Evolutionary conservation across 2,329 filamentous ascomycete species (phyloP).

Genomic region (Sporothrix sp.): DNA sequence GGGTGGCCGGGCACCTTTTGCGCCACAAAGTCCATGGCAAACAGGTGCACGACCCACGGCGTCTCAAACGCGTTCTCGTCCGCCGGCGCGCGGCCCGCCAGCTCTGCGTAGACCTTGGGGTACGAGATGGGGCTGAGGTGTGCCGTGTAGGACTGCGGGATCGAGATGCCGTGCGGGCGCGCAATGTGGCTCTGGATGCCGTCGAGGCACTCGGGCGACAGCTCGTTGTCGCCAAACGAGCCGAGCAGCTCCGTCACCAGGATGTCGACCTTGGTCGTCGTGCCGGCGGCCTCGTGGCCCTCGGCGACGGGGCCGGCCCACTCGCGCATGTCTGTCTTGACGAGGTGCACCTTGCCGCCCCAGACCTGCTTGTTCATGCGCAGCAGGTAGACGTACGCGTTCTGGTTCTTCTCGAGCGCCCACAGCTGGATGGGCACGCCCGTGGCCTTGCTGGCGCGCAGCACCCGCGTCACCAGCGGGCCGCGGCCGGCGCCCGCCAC

Average conservation of each 20-base stretch:
- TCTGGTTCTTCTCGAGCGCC: slow-evolving; percentile 96
- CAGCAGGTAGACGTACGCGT: slow-evolving; percentile 87
- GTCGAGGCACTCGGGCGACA: slow-evolving; percentile 88
- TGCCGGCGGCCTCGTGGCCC: slow-evolving; percentile 33
- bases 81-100: slow-evolving; percentile 49
- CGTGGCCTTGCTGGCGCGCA: slow-evolving; percentile 67
- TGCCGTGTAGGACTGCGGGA: slow-evolving; percentile 86
- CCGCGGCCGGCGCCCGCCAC: slow-evolving; percentile 91
- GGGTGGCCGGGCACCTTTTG: slow-evolving; percentile 47
- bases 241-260: slow-evolving; percentile 88
- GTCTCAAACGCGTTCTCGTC: slow-evolving; percentile 74
- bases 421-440: slow-evolving; percentile 75
- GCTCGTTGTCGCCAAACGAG: slow-evolving; percentile 93
- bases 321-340: slow-evolving; percentile 94
- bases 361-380: slow-evolving; percentile 77
- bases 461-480: slow-evolving; percentile 76
- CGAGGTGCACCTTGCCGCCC: slow-evolving; percentile 69
- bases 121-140: slow-evolving; percentile 87
- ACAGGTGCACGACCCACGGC: slow-evolving; percentile 89
- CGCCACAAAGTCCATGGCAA: slow-evolving; percentile 78
- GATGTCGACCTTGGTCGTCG: slow-evolving; percentile 70
- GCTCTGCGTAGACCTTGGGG: slow-evolving; percentile 75
- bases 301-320: slow-evolving; percentile 71
- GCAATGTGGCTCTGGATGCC: slow-evolving; percentile 86
- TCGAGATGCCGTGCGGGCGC: slow-evolving; percentile 75